phyloP scores from a whole-genome alignment of 129 eudicot species.

The Artemisia argyi region DNA sequence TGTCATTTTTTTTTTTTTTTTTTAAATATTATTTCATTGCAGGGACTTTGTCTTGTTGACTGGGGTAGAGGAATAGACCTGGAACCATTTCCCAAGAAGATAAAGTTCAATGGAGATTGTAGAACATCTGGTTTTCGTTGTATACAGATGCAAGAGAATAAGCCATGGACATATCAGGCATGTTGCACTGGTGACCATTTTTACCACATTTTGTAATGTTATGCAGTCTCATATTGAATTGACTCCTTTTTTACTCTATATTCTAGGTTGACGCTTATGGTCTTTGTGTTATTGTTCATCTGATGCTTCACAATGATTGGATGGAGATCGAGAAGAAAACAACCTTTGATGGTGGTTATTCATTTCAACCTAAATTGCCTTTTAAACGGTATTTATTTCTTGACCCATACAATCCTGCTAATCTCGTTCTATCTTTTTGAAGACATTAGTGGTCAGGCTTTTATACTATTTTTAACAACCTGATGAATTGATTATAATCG shows the following conservation, averaged over 20 bases:
- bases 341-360: slow-evolving; percentile 47
- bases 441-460: background rate
- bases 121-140: slow-evolving; percentile 96
- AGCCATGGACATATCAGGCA: slow-evolving; percentile 91
- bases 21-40: background rate
- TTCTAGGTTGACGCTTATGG: slow-evolving; percentile 62
- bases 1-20: background rate
- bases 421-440: background rate
- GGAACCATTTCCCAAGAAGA: slow-evolving; percentile 61
- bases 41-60: slow-evolving; percentile 99
- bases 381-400: slow-evolving; percentile 58
- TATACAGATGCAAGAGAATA: slow-evolving; percentile 89
- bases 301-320: slow-evolving; percentile 88
- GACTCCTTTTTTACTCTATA: slow-evolving; percentile 6
- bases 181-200: background rate
- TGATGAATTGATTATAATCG: too few species aligned
- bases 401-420: too few species aligned
- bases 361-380: slow-evolving; percentile 63
- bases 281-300: slow-evolving; percentile 81
- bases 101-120: slow-evolving; percentile 76
- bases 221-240: background rate
- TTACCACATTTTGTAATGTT: background rate
- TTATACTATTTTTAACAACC: background rate
- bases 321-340: slow-evolving; percentile 74
- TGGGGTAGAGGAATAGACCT: slow-evolving; percentile 99